Evolutionary conservation across 192 early-diverging fungal species (phyloP).

Genomic region (Haplosporangium gracile): DNA sequence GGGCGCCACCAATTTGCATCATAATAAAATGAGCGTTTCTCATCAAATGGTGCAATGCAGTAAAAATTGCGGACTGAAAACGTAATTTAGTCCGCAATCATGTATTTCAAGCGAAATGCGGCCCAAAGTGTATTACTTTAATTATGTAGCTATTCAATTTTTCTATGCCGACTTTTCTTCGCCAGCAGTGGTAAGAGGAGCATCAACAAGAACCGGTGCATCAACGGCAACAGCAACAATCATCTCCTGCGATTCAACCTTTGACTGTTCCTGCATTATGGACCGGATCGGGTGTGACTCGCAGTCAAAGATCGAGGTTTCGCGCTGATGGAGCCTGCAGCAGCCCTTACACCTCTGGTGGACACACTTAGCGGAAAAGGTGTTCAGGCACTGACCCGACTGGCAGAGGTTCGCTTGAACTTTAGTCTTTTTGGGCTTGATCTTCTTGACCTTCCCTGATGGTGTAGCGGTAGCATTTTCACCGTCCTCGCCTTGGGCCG

Average conservation of each 20-base stretch:
- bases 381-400: slow-evolving; percentile 18
- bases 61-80: no score
- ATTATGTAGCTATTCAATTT: neutral
- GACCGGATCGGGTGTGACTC: slow-evolving; percentile 17
- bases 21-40: no score
- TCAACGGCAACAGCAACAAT: neutral
- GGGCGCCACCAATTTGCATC: no score
- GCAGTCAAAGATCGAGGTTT: slow-evolving; percentile 21
- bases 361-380: slow-evolving; percentile 35
- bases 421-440: slow-evolving; percentile 29
- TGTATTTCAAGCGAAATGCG: neutral
- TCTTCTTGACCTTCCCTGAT: slow-evolving; percentile 19
- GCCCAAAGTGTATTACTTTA: neutral
- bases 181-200: neutral
- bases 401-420: slow-evolving; percentile 22
- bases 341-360: slow-evolving; percentile 45
- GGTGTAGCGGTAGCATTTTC: neutral
- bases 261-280: neutral
- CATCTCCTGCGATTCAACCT: neutral
- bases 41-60: no score
- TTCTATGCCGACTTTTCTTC: neutral
- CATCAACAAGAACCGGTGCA: neutral
- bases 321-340: slow-evolving; percentile 27
- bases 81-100: neutral
- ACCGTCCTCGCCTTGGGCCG: slow-evolving; percentile 4